Evolutionary conservation across 1,284 basidiomycete species (phyloP).

Genomic region (Trichosporon asahii): DNA sequence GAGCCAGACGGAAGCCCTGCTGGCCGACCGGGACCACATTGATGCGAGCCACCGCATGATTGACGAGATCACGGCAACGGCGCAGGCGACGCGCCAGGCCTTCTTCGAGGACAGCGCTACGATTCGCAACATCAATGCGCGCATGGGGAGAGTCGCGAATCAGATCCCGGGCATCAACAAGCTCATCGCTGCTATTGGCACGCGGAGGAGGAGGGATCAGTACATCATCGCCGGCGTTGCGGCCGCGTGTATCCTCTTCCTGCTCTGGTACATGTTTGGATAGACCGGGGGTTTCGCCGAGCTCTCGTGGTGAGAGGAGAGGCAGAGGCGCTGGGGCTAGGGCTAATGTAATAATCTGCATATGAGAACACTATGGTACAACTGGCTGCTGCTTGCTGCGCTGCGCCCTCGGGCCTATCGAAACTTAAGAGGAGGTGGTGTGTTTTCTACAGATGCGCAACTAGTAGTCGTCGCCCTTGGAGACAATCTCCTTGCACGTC

Average conservation of each 20-base stretch:
- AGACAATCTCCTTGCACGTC: conserved; percentile 92
- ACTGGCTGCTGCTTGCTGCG: not conserved
- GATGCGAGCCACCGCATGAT: conserved; percentile 93
- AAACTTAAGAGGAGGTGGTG: not conserved
- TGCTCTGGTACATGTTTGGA: conserved; percentile 72
- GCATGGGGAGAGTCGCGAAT: conserved; percentile 76
- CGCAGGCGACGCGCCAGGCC: conserved; percentile 93
- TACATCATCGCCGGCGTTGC: conserved; percentile 84
- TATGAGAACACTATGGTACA: conserved; percentile 8
- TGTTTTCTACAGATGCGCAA: not conserved
- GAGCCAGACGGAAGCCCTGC: conserved; percentile 76
- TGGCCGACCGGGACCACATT: conserved; percentile 82
- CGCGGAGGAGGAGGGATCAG: conserved; percentile 81
- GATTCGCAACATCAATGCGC: conserved; percentile 70
- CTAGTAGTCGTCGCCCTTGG: conserved; percentile 87
- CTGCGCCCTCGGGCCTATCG: not conserved
- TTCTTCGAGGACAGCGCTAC: conserved; percentile 79
- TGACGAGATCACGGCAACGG: conserved; percentile 81
- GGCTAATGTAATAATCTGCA: conserved; percentile 12
- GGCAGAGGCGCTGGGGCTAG: too few species aligned
- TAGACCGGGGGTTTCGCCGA: conserved; percentile 37
- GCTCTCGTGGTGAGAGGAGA: not conserved
- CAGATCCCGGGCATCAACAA: conserved; percentile 92
- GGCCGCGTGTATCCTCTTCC: conserved; percentile 72
- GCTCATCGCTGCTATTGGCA: conserved; percentile 85